Conservation (phyloP, 352 stramenopile genomes). For the Phytophthora gonapodyides region DNA sequence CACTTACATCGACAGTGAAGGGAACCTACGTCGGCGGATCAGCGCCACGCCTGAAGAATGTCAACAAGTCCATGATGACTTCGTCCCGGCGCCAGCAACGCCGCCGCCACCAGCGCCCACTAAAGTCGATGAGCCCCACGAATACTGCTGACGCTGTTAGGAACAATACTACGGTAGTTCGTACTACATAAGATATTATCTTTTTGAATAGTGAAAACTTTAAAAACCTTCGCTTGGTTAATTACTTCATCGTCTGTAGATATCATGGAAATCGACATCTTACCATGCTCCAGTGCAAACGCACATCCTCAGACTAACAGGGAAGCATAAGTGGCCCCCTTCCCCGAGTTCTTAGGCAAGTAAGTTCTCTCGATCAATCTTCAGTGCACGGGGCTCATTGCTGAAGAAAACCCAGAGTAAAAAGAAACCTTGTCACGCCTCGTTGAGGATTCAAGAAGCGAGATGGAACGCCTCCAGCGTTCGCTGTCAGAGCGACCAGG, state of each 20-base stretch:
- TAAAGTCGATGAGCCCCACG: conserved; percentile 2
- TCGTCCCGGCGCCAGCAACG: conserved; percentile 6
- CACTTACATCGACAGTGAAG: conserved; percentile 51
- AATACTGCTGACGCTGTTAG: conserved; percentile 18
- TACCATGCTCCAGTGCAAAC: too few species aligned
- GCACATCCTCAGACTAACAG: background rate
- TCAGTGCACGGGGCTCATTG: too few species aligned
- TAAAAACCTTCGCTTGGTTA: background rate
- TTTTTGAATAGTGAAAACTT: background rate
- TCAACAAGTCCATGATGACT: conserved; percentile 1
- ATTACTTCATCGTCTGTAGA: too few species aligned
- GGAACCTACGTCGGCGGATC: conserved; percentile 51
- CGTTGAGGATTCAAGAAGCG: background rate
- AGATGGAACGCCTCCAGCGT: conserved; percentile 1
- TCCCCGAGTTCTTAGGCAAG: conserved; percentile 10
- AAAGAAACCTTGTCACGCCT: too few species aligned
- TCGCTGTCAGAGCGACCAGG: background rate
- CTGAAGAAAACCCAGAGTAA: too few species aligned
- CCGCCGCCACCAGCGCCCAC: conserved; percentile 8
- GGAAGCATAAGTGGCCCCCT: background rate
- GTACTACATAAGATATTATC: background rate
- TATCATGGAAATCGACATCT: too few species aligned
- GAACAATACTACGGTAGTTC: background rate
- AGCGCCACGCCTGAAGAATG: background rate
- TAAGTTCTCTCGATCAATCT: too few species aligned